Percentiles rank a stretch among this genome's conserved stretches.
These are phyloP conservation scores for Populus simonii DNA, from an alignment of 345 rosid species.

Conservation along the genomic window DNA sequence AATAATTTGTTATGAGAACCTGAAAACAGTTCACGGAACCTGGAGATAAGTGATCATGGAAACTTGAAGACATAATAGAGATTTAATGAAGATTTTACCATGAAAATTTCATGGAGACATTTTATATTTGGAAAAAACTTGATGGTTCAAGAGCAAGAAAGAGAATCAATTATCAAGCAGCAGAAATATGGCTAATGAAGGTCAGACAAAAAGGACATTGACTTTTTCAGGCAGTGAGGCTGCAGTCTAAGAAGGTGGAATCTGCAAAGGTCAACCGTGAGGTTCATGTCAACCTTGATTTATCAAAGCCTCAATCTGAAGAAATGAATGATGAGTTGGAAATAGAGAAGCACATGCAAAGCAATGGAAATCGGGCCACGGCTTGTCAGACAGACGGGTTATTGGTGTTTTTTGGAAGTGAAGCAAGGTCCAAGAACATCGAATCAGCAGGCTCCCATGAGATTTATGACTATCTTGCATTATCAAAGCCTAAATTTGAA, in stretches of 20 bases:
- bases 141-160: conserved; percentile 12
- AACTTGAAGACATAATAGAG: too few relatives aligned
- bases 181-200: background rate
- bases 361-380: background rate
- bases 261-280: conserved; percentile 7
- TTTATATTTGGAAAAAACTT: background rate
- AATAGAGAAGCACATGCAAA: conserved; percentile 13
- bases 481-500: background rate
- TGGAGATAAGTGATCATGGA: too few relatives aligned
- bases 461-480: background rate
- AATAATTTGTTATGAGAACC: too few relatives aligned
- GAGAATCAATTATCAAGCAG: conserved; percentile 16
- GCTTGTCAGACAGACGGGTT: background rate
- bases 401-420: conserved; percentile 7
- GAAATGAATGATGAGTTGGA: background rate
- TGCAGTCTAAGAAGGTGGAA: conserved; percentile 3
- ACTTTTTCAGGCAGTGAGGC: conserved; percentile 16
- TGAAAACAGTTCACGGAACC: too few relatives aligned
- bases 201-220: conserved; percentile 8
- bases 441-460: conserved; percentile 8
- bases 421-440: conserved; percentile 6
- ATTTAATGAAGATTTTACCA: too few relatives aligned
- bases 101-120: too few relatives aligned
- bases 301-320: background rate
- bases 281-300: background rate